Evolutionary conservation across 148 eudicot species (phyloP).

Genomic region (Chenopodium berlandieri): DNA sequence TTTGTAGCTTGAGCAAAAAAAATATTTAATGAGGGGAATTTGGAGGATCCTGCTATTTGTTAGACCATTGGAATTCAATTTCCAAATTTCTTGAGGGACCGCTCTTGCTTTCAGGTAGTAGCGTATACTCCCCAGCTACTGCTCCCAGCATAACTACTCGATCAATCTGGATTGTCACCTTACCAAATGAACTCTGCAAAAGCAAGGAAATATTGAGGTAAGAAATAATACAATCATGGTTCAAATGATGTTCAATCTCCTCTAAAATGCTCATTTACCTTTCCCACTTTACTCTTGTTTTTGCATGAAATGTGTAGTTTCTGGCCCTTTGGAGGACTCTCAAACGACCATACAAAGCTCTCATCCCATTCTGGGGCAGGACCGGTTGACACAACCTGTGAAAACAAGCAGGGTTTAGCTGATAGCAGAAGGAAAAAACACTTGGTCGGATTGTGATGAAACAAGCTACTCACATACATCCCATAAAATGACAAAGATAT

Average conservation of each 20-base stretch:
- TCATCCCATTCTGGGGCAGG: constrained; percentile 96
- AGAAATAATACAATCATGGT: not conserved
- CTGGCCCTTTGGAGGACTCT: constrained; percentile 99
- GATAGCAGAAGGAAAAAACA: not conserved
- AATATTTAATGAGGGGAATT: not conserved
- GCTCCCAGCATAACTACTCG: constrained; percentile 96
- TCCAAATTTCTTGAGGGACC: constrained; percentile 88
- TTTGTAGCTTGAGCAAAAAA: not conserved
- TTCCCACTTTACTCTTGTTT: constrained; percentile 99
- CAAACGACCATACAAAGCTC: constrained; percentile 91
- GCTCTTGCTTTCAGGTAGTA: constrained; percentile 95
- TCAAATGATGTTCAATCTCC: not conserved
- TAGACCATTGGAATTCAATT: constrained; percentile 98
- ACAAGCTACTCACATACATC: not conserved
- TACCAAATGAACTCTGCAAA: constrained; percentile 88
- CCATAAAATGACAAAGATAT: not conserved
- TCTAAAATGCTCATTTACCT: constrained; percentile 44
- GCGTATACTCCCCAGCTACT: constrained; percentile 85
- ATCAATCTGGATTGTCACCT: constrained; percentile 98
- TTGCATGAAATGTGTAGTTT: constrained; percentile 97
- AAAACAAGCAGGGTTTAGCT: not conserved
- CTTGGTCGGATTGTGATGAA: not conserved
- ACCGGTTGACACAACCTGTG: constrained; percentile 87
- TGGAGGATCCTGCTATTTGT: constrained; percentile 36
- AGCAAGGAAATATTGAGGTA: constrained; percentile 6